Base-by-base conservation (phyloP, 129 eudicot species). In the Oenanthe sinensis region DNA sequence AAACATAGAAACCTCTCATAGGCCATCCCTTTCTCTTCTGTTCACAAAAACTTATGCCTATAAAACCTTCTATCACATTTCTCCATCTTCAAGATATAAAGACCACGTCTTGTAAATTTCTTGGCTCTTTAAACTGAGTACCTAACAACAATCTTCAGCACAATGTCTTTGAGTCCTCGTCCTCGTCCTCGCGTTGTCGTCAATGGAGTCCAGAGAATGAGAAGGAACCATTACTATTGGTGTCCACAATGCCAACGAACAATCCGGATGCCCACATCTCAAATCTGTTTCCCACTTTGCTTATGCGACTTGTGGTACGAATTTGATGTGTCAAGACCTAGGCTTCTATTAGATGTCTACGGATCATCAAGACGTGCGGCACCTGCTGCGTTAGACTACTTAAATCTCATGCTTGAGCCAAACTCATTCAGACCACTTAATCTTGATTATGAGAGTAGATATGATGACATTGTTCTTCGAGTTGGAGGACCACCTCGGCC, bases 221-320 rank as follows among this genome's bases (percentile, higher is more conserved):
- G 97, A 81, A 90, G 89, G 0, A 75, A 88, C 85, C 93, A 92
- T 83, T 92, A 85, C 85, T 90, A 87, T 49, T 92, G 96, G 97
- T 92, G 97, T 81, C 81, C 85, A 17, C 89, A 81, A 0, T 92
- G 97, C 80, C 91, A 90, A 60, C 81, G 87, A 78, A 85, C 91
- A 71, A 79, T 92, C 60, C 83, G 97, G 71, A 77, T 88, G 81
- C 87, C 88, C 58, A 70, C 91, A 39, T 81, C 90, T 15, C 90
- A 88, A 54, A 65, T 84, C 12, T 78, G 83, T 19, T 92, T 96
- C 33, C 96, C 93, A 0, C 91, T 82, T 20, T 92, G 97, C 84
- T 82, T 85, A 20, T 85, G 89, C 7, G 86, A 85, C 43, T 40
- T 90, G 58, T 75, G 82, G 15, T 75, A 81, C 65, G 97, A 90